A percentile compares a stretch with the other conserved stretches of the same genome.
Conservation (phyloP, 306 rosid genomes). For the Canavalia gladiata region DNA sequence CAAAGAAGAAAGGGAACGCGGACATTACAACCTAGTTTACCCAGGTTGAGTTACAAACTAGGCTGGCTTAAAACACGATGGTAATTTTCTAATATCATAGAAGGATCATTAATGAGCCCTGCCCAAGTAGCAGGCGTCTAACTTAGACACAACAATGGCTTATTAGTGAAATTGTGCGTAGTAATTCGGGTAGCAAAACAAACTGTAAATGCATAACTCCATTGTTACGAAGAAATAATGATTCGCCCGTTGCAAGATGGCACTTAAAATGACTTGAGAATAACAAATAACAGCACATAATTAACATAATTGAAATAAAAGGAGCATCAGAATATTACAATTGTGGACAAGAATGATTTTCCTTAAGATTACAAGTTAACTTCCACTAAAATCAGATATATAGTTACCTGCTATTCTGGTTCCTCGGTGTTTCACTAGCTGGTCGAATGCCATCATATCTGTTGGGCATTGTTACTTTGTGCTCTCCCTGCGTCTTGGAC, state of each 20-base stretch:
- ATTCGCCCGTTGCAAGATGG: conserved; percentile 23
- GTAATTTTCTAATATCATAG: conserved; percentile 22
- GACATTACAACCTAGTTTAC: conserved; percentile 23
- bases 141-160: background rate
- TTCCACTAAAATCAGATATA: conserved; percentile 6
- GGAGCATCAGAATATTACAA: background rate
- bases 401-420: conserved; percentile 57
- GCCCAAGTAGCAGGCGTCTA: conserved; percentile 16
- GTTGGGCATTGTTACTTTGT: conserved; percentile 55
- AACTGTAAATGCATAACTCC: conserved; percentile 24
- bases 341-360: background rate
- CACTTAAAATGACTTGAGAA: background rate
- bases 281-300: background rate
- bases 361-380: conserved; percentile 8
- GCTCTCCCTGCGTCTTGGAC: conserved; percentile 56
- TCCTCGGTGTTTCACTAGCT: conserved; percentile 49
- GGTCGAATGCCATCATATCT: conserved; percentile 55
- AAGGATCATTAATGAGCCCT: conserved; percentile 20
- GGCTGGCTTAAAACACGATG: background rate
- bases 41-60: conserved; percentile 1
- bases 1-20: background rate
- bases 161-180: background rate
- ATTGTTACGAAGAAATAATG: background rate
- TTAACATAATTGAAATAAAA: conserved; percentile 26
- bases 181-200: conserved; percentile 5